These are phyloP conservation scores for Calonectria pseudoturangicola DNA, from an alignment of 2,329 filamentous ascomycete species.

Conservation along the genomic window DNA sequence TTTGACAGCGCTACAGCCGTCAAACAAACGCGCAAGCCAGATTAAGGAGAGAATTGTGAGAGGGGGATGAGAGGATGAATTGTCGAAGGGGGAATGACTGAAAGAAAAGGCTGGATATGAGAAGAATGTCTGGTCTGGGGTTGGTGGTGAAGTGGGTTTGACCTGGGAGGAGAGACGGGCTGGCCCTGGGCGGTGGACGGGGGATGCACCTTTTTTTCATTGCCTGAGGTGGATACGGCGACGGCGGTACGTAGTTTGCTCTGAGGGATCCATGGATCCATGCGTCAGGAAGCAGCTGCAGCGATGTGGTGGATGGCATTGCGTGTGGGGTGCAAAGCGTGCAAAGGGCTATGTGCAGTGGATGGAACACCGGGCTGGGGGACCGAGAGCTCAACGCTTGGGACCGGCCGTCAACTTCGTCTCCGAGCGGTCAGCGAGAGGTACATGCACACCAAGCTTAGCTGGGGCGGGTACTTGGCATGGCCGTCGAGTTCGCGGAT, in stretches of 20 bases:
- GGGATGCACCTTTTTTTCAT: slow-evolving; percentile 56
- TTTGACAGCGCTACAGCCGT: slow-evolving; percentile 91
- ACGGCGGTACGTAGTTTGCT: slow-evolving; percentile 44
- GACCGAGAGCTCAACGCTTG: slow-evolving; percentile 26
- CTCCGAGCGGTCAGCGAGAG: slow-evolving; percentile 23
- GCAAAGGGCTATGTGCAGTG: slow-evolving; percentile 14
- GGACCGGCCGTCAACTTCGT: slow-evolving; percentile 25
- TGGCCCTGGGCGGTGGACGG: slow-evolving; percentile 49
- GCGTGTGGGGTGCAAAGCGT: slow-evolving; percentile 29
- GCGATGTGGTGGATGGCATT: slow-evolving; percentile 34
- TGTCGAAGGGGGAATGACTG: slow-evolving; percentile 48
- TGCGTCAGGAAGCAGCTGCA: slow-evolving; percentile 50
- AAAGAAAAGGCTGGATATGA: slow-evolving; percentile 44
- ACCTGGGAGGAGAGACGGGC: slow-evolving; percentile 49
- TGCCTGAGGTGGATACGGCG: slow-evolving; percentile 51
- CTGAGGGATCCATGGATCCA: slow-evolving; percentile 29
- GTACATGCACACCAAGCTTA: slow-evolving; percentile 18
- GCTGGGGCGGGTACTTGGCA: slow-evolving; percentile 33
- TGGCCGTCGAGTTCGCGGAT: slow-evolving; percentile 32
- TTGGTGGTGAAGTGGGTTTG: slow-evolving; percentile 44
- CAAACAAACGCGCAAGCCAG: slow-evolving; percentile 90
- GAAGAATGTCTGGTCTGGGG: slow-evolving; percentile 51
- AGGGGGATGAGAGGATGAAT: slow-evolving; percentile 43
- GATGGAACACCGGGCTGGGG: slow-evolving; percentile 12
- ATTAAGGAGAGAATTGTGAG: slow-evolving; percentile 50